Base-by-base conservation (phyloP, 805 yeast species). In the Saturnispora kantuleensis region DNA sequence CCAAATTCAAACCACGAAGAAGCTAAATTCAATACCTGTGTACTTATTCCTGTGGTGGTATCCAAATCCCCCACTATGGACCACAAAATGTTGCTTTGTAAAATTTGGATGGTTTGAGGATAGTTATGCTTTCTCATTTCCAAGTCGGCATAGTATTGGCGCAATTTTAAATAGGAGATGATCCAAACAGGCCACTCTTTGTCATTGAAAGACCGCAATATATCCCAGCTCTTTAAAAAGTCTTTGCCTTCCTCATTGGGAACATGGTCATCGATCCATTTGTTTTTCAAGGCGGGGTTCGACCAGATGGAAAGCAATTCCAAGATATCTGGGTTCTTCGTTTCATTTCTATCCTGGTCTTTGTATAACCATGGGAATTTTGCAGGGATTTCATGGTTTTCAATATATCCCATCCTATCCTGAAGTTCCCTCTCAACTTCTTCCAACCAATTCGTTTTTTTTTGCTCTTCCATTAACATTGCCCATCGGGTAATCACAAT, bases 161-260 rank as follows among this genome's bases (percentile, higher is more conserved):
- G 70, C 1, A 86, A 81, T 45, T 79, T 77, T 59, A 88, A 80
- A 50, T 83, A 73, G 54, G 87, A 96, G 46, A 82, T 85, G 32
- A 79, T 68, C 58, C 84, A 88, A 3, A 81, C 83, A 44, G 75
- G 79, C 84, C 85, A 82, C 1, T 77, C 34, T 69, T 39, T 45
- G 35, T 37, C 42, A 11, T 45, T 47, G 8, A 41, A 41, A 26
- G 29, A 33, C 38, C 52, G 38, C 5, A 74, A 55, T 3, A 43
- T 42, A 6, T 45, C 34, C 62, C 60, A 59, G 26, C 50, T 50
- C 18, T 48, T 49, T 26, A 59, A 38, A 37, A 55, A 54, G 11
- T 52, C 51, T 18, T 45, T 31, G 2, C 54, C 53, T 12, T 43
- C 47, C 4, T 50, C 45, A 4, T 51, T 46, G 1, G 52, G 44